Conservation (phyloP, 306 rosid genomes). For the Malus orientalis region DNA sequence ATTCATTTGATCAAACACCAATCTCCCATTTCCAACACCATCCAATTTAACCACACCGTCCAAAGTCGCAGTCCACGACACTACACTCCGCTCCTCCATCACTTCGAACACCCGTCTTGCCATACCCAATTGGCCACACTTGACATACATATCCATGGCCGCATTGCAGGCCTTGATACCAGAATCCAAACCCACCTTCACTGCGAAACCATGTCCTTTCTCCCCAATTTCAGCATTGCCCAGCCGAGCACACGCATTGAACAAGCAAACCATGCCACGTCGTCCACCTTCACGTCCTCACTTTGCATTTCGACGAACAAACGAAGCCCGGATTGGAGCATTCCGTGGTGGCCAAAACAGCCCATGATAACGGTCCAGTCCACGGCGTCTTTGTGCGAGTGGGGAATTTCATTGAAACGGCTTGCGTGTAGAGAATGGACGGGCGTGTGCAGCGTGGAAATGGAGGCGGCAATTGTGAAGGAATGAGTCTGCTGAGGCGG, state of each 20-base stretch:
- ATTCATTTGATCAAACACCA: constrained; percentile 56
- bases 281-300: constrained; percentile 30
- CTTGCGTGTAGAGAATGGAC: constrained; percentile 11
- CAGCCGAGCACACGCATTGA: constrained; percentile 37
- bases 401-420: constrained; percentile 57
- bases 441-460: constrained; percentile 17
- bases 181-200: constrained; percentile 38
- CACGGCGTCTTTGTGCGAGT: constrained; percentile 47
- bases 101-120: constrained; percentile 47
- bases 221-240: constrained; percentile 29
- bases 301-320: constrained; percentile 43
- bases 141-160: constrained; percentile 61
- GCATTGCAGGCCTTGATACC: constrained; percentile 44
- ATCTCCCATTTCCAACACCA: constrained; percentile 52
- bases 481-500: constrained; percentile 34
- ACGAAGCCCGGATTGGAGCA: constrained; percentile 27
- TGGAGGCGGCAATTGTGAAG: constrained; percentile 63
- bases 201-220: constrained; percentile 37
- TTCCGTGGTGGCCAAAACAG: constrained; percentile 26
- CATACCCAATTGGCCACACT: constrained; percentile 41
- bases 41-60: constrained; percentile 53
- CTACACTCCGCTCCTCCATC: constrained; percentile 46
- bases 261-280: constrained; percentile 39
- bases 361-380: constrained; percentile 60
- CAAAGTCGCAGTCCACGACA: constrained; percentile 72